Evolutionary conservation across 2,329 filamentous ascomycete genomes (phyloP).

Genomic region (Boeremia exigua): DNA sequence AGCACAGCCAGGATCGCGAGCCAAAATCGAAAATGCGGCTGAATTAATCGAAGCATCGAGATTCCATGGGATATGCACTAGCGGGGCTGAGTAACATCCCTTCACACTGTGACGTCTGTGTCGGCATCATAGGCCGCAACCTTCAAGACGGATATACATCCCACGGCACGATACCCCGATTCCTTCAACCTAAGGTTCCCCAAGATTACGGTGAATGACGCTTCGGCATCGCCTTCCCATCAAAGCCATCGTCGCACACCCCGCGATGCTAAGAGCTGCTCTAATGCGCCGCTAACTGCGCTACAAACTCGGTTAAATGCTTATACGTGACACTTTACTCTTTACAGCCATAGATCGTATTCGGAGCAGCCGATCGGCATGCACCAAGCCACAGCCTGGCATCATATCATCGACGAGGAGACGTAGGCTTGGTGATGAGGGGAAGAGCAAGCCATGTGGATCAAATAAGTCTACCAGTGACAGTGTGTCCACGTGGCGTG

Average conservation of each 20-base stretch:
- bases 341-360: background rate
- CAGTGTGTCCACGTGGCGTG: background rate
- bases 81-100: background rate
- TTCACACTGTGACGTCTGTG: background rate
- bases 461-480: background rate
- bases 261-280: slow-evolving; percentile 1
- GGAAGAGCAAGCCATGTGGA: background rate
- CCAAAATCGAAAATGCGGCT: slow-evolving; percentile 9
- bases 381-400: slow-evolving; percentile 5
- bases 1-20: background rate
- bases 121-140: background rate
- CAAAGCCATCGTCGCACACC: slow-evolving; percentile 18
- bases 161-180: background rate
- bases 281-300: background rate
- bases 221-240: slow-evolving; percentile 15
- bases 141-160: background rate
- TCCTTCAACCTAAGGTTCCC: background rate
- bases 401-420: slow-evolving; percentile 1
- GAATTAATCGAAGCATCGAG: slow-evolving; percentile 8
- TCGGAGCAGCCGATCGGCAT: slow-evolving; percentile 18
- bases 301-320: slow-evolving; percentile 3
- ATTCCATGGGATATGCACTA: background rate
- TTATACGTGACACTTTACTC: background rate
- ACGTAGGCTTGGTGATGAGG: background rate
- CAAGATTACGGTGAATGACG: background rate